Conservation (phyloP, 345 rosid genomes). For the Pugionium dolabratum region DNA sequence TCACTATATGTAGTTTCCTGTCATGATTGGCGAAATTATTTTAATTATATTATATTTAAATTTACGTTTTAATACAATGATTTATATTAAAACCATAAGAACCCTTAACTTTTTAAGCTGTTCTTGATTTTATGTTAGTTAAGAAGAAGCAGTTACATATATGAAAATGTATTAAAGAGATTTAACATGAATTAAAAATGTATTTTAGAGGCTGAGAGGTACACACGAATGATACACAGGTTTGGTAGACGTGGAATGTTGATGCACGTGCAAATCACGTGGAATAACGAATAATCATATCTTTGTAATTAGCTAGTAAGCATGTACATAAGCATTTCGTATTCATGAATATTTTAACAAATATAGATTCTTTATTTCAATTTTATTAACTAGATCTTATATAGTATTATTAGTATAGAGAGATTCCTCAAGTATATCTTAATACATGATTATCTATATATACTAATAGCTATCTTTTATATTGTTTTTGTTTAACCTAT, state of each 20-base stretch:
- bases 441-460: neutral
- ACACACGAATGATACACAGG: conserved; percentile 22
- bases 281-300: conserved; percentile 12
- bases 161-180: no score
- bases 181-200: no score
- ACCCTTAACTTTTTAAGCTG: no score
- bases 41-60: no score
- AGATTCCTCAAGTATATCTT: neutral
- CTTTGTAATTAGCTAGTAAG: conserved; percentile 3
- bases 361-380: neutral
- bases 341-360: conserved; percentile 12
- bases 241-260: neutral
- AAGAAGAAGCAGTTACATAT: no score
- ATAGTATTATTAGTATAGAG: conserved; percentile 7
- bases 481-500: no score
- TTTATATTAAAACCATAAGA: no score
- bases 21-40: no score
- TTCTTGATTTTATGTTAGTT: no score
- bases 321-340: conserved; percentile 17
- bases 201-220: neutral
- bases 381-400: neutral
- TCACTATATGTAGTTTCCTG: no score
- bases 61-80: no score
- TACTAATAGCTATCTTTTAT: no score
- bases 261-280: conserved; percentile 30